A percentile compares a stretch with the other conserved stretches of the same genome.
Conservation (phyloP, 2,329 filamentous ascomycete species). For the Calonectria pseudoturangicola region DNA sequence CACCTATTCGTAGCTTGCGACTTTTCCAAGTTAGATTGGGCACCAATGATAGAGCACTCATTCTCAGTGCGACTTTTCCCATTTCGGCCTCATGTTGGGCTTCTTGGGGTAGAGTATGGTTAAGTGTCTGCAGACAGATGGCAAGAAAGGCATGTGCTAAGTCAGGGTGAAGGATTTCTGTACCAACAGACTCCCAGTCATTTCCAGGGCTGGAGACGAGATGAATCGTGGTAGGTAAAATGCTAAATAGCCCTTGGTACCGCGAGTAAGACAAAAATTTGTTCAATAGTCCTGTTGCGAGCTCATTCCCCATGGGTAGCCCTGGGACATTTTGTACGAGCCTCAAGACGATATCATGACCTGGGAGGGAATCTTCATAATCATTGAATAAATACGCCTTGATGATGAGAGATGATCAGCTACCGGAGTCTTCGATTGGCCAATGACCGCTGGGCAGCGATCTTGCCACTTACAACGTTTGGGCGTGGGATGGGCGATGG, state of each 20-base stretch:
- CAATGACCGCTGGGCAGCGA: not conserved
- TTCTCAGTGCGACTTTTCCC: not conserved
- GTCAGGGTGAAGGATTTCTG: constrained; percentile 3
- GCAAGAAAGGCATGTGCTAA: constrained; percentile 3
- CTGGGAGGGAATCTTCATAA: constrained; percentile 5
- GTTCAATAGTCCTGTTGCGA: not conserved
- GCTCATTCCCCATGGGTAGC: not conserved
- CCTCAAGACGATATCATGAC: not conserved
- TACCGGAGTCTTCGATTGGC: not conserved
- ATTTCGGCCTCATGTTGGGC: constrained; percentile 13
- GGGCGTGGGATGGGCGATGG: constrained; percentile 11
- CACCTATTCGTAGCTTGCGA: constrained; percentile 10
- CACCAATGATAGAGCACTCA: constrained; percentile 5
- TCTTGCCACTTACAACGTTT: not conserved
- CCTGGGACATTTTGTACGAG: constrained; percentile 4
- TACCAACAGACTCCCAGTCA: not conserved
- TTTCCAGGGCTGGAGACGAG: not conserved
- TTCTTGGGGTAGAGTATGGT: not conserved
- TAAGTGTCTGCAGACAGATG: constrained; percentile 5
- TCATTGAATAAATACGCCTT: constrained; percentile 15
- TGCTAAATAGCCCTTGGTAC: constrained; percentile 8
- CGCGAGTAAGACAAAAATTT: not conserved
- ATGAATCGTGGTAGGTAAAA: constrained; percentile 6
- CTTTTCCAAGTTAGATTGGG: constrained; percentile 20
- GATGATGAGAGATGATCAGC: not conserved